Evolutionary conservation across 257 asterid genomes (phyloP), one percentile per base, ranked within the genome.

Genomic region (Oldenlandia corymbosa): DNA sequence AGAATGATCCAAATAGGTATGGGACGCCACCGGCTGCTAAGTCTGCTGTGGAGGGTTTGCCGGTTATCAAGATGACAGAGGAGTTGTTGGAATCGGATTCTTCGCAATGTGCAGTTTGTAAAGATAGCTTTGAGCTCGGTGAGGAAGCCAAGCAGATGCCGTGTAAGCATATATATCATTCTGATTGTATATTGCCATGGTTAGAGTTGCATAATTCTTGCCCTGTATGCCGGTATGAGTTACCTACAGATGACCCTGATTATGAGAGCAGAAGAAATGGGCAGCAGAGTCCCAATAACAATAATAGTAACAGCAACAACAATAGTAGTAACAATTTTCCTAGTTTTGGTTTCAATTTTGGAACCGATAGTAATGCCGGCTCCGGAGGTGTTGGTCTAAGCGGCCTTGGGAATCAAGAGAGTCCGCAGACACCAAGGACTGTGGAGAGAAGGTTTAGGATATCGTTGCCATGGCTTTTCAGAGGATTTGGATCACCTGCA

Each of bases 1-100:
- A 90, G 79, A 85, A 84, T 64, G 97, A 87, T 73, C 97, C 96
- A 3, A 84, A 88, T 65, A 80, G 94, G 4, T 83, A 88, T 26
- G 98, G 98, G 30, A 80, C 98, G 0, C 96, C 98, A 1, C 96
- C 98, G 13, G 98, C 98, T 2, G 67, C 98, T 0, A 86, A 88
- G 70, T 72, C 88, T 39, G 94, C 79, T 0, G 84, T 91, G 34
- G 80, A 81, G 57, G 90, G 85, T 36, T 77, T 91, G 69, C 95
- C 98, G 0, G 81, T 76, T 79, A 39, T 88, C n/a, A 76, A 63
- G 67, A 80, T 91, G 12, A 70, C 72, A 7, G 71, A 52, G 39
- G 90, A 73, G 39, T 69, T 91, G 66, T 52, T 88, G 77, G 76
- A 52, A 5, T 75, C 90, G 1, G 96, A 91, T 75, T 78, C 82